Evolutionary conservation across 2,329 filamentous ascomycete genomes (phyloP).

Genomic region (Verticillium alfalfae): DNA sequence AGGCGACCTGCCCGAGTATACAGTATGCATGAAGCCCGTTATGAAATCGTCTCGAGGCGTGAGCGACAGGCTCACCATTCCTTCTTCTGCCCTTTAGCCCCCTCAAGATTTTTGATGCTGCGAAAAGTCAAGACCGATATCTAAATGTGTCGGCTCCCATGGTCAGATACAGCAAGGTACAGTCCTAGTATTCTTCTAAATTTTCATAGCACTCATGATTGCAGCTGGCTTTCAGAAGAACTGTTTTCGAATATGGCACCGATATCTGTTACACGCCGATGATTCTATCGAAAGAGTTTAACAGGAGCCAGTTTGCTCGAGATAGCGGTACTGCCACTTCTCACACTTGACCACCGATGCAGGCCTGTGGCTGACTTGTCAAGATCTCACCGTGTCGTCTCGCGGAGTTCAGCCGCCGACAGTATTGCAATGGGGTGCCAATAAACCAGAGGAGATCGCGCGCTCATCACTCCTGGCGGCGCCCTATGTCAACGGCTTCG

Average conservation of each 20-base stretch:
- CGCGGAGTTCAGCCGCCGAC: conserved; percentile 47
- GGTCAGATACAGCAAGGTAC: conserved; percentile 59
- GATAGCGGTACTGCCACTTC: conserved; percentile 44
- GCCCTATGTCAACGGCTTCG: conserved; percentile 58
- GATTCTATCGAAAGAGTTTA: conserved; percentile 66
- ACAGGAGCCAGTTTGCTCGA: conserved; percentile 52
- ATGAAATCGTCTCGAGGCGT: not conserved
- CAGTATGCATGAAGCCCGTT: not conserved
- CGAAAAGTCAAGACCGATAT: conserved; percentile 45
- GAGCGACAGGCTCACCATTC: not conserved
- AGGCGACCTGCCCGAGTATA: not conserved
- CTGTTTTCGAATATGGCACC: conserved; percentile 57
- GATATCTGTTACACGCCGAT: conserved; percentile 69
- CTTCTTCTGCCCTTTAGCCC: conserved; percentile 31
- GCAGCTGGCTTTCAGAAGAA: conserved; percentile 64
- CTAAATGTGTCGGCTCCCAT: conserved; percentile 60
- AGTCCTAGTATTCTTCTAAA: not conserved
- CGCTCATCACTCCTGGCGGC: conserved; percentile 57
- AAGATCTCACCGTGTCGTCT: conserved; percentile 58
- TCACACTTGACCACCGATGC: not conserved
- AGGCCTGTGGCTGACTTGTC: not conserved
- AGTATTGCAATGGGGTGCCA: conserved; percentile 64
- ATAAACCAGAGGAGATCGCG: conserved; percentile 54
- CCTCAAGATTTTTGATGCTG: conserved; percentile 53
- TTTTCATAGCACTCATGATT: conserved; percentile 8